phyloP scores from a whole-genome alignment of 225 moss, liverwort and hornwort species.

The Sphagnum tenellum region DNA sequence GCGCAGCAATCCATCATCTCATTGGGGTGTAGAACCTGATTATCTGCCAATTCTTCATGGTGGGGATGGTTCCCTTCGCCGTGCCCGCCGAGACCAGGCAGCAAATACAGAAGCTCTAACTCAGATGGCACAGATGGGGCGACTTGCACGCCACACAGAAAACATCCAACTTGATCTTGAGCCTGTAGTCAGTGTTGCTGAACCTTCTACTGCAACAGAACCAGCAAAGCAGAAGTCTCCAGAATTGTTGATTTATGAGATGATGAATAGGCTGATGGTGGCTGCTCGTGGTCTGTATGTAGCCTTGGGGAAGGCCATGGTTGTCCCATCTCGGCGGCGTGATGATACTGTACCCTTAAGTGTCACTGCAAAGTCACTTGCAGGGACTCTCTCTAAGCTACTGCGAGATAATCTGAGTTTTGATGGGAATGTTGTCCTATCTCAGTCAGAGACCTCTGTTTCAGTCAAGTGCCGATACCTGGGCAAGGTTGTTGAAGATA shows the following conservation, averaged over 20 bases:
- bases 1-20: constrained; percentile 67
- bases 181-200: constrained; percentile 39
- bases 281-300: constrained; percentile 78
- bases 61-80: constrained; percentile 70
- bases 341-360: constrained; percentile 75
- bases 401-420: constrained; percentile 74
- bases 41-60: constrained; percentile 77
- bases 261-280: constrained; percentile 71
- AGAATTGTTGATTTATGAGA: constrained; percentile 70
- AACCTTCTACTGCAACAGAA: constrained; percentile 55
- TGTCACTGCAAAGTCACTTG: constrained; percentile 69
- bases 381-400: constrained; percentile 74
- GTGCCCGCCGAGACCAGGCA: constrained; percentile 72
- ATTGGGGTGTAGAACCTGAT: constrained; percentile 93
- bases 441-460: constrained; percentile 31
- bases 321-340: constrained; percentile 86
- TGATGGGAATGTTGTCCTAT: constrained; percentile 39
- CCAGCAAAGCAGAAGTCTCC: constrained; percentile 70
- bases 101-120: constrained; percentile 68
- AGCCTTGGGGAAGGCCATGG: constrained; percentile 85
- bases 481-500: constrained; percentile 91
- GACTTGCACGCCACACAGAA: constrained; percentile 74
- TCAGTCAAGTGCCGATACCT: constrained; percentile 87
- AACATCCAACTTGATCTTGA: constrained; percentile 65
- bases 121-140: constrained; percentile 83